Evolutionary conservation across 495 filamentous ascomycete genomes (phyloP), one percentile per base, ranked within the genome.

Genomic region (Penicillium egyptiacum): DNA sequence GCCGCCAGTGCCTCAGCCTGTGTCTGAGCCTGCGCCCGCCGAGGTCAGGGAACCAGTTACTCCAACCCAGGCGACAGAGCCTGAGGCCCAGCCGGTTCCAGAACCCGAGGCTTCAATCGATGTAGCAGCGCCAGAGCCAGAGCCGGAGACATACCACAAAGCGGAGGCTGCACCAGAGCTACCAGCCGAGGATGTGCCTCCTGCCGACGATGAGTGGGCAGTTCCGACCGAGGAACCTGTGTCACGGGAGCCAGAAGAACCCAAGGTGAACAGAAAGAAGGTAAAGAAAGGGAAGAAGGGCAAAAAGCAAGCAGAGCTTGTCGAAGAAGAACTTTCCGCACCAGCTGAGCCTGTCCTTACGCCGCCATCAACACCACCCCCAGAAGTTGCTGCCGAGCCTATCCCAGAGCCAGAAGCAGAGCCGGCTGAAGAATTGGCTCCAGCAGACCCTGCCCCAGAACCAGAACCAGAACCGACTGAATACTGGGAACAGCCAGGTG

Each of bases 281-380:
- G 55, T 55, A 4, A 68, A 65, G 45, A 68, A 63, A 46, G 50
- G 41, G 44, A 74, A 68, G 58, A 70, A 69, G 35, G 57, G 51
- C 9, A 68, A 64, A 35, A 73, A 70, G 56, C 57, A 64, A 51
- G 57, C 60, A 39, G 42, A 22, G n/a, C 11, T 33, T 6, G n/a
- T 50, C 45, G 31, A 51, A 51, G 42, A 56, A 26, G 26, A 55
- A 55, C 14, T 5, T 48, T 33, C 41, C 31, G 10, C 35, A 46
- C 17, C 55, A 17, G 66, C 68, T 20, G 63, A 72, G 25, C 42
- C 62, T 7, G 56, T 67, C 45, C 46, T 75, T 50, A 79, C 76
- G 3, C 76, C 76, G 1, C 76, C 76, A 30, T 69, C 65, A 20
- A 79, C 76, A 22, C 76, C 76, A 41, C 72, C 70, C 19, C 65